A percentile compares a stretch with the other conserved stretches of the same genome.
phyloP scores from a whole-genome alignment of 345 rosid species.

The Lagerstroemia speciosa region DNA sequence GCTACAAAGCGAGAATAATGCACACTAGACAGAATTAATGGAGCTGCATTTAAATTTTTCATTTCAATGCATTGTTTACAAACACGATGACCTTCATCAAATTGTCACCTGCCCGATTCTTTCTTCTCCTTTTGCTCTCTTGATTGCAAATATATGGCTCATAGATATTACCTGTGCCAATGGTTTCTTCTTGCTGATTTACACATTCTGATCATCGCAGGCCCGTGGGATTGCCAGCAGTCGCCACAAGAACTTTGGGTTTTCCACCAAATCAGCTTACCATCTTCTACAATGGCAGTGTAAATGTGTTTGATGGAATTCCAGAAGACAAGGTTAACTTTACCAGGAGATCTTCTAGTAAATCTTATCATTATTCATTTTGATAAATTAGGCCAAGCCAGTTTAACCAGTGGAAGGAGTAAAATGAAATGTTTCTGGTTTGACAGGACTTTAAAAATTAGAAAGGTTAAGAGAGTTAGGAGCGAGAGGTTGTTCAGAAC shows the following conservation, averaged over 20 bases:
- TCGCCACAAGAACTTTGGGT: slow-evolving; percentile 22
- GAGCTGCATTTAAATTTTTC: no score
- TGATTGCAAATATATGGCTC: background rate
- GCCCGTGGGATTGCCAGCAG: slow-evolving; percentile 18
- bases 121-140: background rate
- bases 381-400: background rate
- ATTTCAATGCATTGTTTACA: background rate
- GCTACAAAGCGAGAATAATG: no score
- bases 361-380: no score
- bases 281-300: slow-evolving; percentile 71
- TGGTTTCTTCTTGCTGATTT: background rate
- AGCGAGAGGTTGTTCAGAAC: no score
- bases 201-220: slow-evolving; percentile 18
- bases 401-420: background rate
- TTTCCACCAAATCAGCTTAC: slow-evolving; percentile 60
- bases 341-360: background rate
- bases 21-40: background rate
- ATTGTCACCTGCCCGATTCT: no score
- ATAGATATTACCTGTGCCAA: background rate
- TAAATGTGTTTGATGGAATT: slow-evolving; percentile 58
- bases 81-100: no score
- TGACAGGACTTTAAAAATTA: no score
- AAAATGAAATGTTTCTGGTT: no score
- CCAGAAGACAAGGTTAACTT: slow-evolving; percentile 59
- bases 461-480: no score